Percentiles rank a stretch among this genome's conserved stretches.
phyloP scores from a whole-genome alignment of 768 basidiomycete species.

The Lactarius tabidus region DNA sequence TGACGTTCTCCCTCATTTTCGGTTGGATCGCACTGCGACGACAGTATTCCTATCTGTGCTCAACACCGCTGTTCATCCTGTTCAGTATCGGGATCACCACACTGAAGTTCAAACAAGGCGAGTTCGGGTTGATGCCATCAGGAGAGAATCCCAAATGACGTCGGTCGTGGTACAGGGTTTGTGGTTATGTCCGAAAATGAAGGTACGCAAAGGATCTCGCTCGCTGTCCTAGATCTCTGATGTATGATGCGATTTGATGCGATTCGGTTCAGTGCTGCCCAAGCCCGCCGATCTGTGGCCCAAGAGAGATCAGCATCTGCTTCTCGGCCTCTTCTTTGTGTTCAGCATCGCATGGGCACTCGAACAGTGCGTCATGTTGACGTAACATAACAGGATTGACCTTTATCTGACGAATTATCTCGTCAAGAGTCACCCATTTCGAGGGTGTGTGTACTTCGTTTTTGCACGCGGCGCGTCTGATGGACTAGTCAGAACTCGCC shows the following conservation, averaged over 20 bases:
- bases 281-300: slow-evolving; percentile 53
- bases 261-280: slow-evolving; percentile 54
- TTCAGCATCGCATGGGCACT: slow-evolving; percentile 73
- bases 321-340: slow-evolving; percentile 67
- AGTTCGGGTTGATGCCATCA: slow-evolving; percentile 17
- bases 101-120: slow-evolving; percentile 74
- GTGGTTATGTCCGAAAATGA: slow-evolving; percentile 34
- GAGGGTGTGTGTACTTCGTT: slow-evolving; percentile 49
- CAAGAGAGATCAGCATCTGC: slow-evolving; percentile 42
- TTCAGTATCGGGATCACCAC: slow-evolving; percentile 59
- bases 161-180: slow-evolving; percentile 22
- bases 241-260: not conserved
- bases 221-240: not conserved
- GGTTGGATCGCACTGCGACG: too few species aligned
- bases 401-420: not conserved
- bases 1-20: not conserved
- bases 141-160: not conserved
- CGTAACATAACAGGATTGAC: not conserved
- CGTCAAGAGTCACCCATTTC: slow-evolving; percentile 65
- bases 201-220: slow-evolving; percentile 29
- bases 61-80: slow-evolving; percentile 59
- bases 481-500: slow-evolving; percentile 50
- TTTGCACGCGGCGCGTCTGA: not conserved
- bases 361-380: slow-evolving; percentile 54
- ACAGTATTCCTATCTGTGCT: slow-evolving; percentile 76